Base-by-base conservation (phyloP, 106 monocot species). In the Dioscorea alata region DNA sequence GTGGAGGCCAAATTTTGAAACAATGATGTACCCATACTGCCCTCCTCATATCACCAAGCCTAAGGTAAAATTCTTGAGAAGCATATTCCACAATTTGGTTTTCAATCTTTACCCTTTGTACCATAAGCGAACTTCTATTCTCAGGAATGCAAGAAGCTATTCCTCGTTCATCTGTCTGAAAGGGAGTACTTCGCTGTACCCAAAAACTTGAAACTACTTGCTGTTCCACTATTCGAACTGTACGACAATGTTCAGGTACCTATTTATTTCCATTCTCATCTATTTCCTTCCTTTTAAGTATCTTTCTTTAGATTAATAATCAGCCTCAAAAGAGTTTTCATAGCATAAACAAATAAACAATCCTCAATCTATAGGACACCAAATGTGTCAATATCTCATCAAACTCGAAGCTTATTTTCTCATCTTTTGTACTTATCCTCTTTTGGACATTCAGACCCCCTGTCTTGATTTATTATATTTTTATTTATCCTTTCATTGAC, bases 1-100 rank as follows among this genome's bases (percentile, higher is more conserved):
- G 97, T 97, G 92, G 92, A 86, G 97, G 69, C 97, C 97, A 58
- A 97, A 97, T 71, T 97, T 97, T 81, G 97, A 97, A 50, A 97
- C 97, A 42, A 79, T 89, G 25, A 92, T 97, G 97, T 97, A 97
- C 71, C 97, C 97, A 9, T 97, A 97, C 69, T 97, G 97, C 69
- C 97, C 97, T 76, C 97, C 97, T 12, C 97, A 97, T 66, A 92
- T 97, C 48, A 89, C 86, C 35, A 97, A 97, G 72, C 92, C 97
- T 22, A 97, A 97, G 80, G 97, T 97, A 67, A 65, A 22, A 65
- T 68, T 17, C 31, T 49, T 24, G 60, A 16, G 15, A 21, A 58
- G 62, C 53, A 56, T 70, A 17, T 28, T 73, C 35, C 24, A 42
- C 2, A 1, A 5, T 12, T 28, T 48, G 22, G 21, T 58, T 78